Base-by-base conservation (phyloP, 352 stramenopile species). In the Globisporangium acanthophoron region DNA sequence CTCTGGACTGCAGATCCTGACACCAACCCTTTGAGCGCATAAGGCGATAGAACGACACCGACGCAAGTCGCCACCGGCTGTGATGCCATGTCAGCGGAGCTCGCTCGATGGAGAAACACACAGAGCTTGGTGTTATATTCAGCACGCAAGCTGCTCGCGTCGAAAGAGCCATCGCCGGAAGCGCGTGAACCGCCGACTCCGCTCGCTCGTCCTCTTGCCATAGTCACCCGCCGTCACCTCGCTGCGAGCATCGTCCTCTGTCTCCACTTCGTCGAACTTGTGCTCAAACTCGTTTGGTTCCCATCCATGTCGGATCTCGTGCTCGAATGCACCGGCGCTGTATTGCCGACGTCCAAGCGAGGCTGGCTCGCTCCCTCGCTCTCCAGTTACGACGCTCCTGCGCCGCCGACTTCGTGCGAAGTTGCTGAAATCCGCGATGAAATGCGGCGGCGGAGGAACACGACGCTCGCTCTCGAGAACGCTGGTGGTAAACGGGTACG, bases 401-500 rank as follows among this genome's bases (percentile, higher is more conserved):
- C 54, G 44, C n/a, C 54, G 41, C 8, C 54, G 41, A 31, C 54
- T 59, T 0, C 54, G 47, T 21, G 47, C 18, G 31, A 61, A 61
- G 40, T 61, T 61, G 11, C 56, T 37, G 13, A 61, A 61, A 18
- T 61, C 56, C n/a, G 49, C 39, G 39, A 61, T 56, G 3, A 33
- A 49, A 18, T 40, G 27, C 27, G 49, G 15, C 3, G 48, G 7
- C 18, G 39, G 27, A 16, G 35, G 35, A 15, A 12, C 12, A 5
- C 35, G 35, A 5, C 4, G 35, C 18, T 27, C 40, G 16, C 18
- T 16, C 12, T 35, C 55, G 0, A 29, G 29, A 12, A n/a, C 29
- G 13, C 7, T 35, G 18, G 37, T 16, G 0, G 31, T 35, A 47
- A 35, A 51, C 20, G 16, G 3, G 5, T 29, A 35, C 35, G 9